Percentiles rank a stretch among this genome's conserved stretches.
Evolutionary conservation across 306 rosid species (phyloP).

Genomic region (Prunus padus): DNA sequence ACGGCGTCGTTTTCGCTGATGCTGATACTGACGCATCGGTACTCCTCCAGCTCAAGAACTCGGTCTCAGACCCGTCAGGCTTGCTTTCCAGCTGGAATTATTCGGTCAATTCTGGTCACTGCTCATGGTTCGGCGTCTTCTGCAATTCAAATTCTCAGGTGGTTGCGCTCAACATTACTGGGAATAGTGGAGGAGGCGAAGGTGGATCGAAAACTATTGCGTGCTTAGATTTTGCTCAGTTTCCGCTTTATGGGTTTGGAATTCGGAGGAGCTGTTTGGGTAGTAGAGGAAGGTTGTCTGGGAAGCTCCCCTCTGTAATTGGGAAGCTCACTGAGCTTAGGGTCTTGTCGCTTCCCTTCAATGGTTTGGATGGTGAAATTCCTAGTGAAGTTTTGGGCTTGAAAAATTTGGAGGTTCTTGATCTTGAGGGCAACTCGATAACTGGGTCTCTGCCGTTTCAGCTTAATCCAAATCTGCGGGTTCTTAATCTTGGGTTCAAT

Average conservation of each 20-base stretch:
- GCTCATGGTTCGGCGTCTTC: constrained; percentile 63
- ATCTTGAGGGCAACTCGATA: constrained; percentile 73
- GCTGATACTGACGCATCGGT: constrained; percentile 63
- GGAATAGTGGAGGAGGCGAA: constrained; percentile 42
- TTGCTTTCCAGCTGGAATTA: constrained; percentile 57
- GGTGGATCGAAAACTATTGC: constrained; percentile 29
- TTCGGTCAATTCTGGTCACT: constrained; percentile 33
- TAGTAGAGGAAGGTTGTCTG: constrained; percentile 46
- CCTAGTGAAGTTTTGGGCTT: constrained; percentile 62
- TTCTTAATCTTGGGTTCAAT: constrained; percentile 78
- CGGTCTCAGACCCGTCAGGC: constrained; percentile 62
- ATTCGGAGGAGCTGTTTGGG: constrained; percentile 50
- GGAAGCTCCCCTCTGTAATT: constrained; percentile 53
- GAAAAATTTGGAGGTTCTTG: constrained; percentile 76
- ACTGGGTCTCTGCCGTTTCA: constrained; percentile 54
- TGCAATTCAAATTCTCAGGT: constrained; percentile 66
- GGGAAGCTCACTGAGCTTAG: constrained; percentile 64
- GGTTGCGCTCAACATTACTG: constrained; percentile 67
- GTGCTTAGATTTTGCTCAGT: constrained; percentile 45
- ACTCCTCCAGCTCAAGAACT: constrained; percentile 61
- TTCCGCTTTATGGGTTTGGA: constrained; percentile 81
- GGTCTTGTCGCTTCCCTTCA: constrained; percentile 67
- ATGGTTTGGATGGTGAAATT: constrained; percentile 59
- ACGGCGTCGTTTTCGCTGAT: constrained; percentile 30
- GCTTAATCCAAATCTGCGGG: constrained; percentile 43